A percentile compares a stretch with the other conserved stretches of the same genome.
Conservation (phyloP, 331 rosid species). For the Acacia pycnantha region DNA sequence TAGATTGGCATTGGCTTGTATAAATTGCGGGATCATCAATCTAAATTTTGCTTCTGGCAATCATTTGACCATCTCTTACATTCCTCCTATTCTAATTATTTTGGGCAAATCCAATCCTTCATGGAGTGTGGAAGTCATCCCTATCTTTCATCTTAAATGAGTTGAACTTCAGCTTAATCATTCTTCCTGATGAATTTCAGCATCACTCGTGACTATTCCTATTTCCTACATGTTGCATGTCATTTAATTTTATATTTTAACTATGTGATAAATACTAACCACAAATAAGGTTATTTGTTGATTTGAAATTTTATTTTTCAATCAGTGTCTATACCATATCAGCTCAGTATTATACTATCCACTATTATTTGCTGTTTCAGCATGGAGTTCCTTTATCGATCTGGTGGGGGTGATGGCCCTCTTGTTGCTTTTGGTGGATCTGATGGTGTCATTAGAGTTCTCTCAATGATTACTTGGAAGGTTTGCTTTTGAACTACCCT, state of each 20-base stretch:
- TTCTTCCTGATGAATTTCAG: slow-evolving; percentile 12
- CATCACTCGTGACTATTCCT: slow-evolving; percentile 5
- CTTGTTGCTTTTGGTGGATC: slow-evolving; percentile 99
- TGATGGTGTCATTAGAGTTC: slow-evolving; percentile 98
- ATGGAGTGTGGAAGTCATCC: slow-evolving; percentile 14
- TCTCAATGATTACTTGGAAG: slow-evolving; percentile 99
- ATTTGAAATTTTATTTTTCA: slow-evolving; percentile 25
- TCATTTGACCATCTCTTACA: not conserved
- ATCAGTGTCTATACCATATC: slow-evolving; percentile 1
- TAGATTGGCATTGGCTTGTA: slow-evolving; percentile 5
- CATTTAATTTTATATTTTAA: slow-evolving; percentile 9
- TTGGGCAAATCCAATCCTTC: not conserved
- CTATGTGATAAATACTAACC: slow-evolving; percentile 1
- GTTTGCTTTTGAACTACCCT: slow-evolving; percentile 39
- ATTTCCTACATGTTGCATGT: not conserved
- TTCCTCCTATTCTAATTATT: slow-evolving; percentile 24
- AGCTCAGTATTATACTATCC: slow-evolving; percentile 19
- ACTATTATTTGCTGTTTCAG: slow-evolving; percentile 52
- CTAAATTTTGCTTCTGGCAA: not conserved
- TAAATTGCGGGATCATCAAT: slow-evolving; percentile 9
- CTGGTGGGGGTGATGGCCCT: slow-evolving; percentile 84
- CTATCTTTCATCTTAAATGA: slow-evolving; percentile 10
- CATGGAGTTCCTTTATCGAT: slow-evolving; percentile 97
- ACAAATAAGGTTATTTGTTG: not conserved
- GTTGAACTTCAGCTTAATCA: slow-evolving; percentile 10